phyloP scores from a whole-genome alignment of 441 rosid genomes.

The Theobroma grandiflorum region DNA sequence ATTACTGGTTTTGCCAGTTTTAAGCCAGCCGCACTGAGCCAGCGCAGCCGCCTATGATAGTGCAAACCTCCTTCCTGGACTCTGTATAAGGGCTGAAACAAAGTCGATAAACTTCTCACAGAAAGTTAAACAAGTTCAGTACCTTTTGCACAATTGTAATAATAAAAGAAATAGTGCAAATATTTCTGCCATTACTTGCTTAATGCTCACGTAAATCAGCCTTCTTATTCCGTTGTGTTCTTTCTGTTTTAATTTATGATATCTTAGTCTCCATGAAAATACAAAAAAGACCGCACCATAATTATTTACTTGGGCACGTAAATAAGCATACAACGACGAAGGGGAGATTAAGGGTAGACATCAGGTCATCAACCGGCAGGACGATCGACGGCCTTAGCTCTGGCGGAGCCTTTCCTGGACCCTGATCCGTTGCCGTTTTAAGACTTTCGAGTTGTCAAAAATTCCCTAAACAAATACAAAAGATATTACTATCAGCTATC shows the following conservation, averaged over 20 bases:
- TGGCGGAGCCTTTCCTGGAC: not conserved
- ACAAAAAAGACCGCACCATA: too few relatives aligned
- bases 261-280: too few relatives aligned
- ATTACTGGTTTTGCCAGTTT: slow-evolving; percentile 89
- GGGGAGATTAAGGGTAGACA: too few relatives aligned
- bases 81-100: not conserved
- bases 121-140: slow-evolving; percentile 6
- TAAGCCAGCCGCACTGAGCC: slow-evolving; percentile 54
- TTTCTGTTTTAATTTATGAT: too few relatives aligned
- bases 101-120: not conserved
- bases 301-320: too few relatives aligned
- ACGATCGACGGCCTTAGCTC: not conserved
- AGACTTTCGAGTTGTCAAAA: not conserved
- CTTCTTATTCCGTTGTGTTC: not conserved
- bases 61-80: not conserved
- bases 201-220: not conserved
- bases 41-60: slow-evolving; percentile 70
- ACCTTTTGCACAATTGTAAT: not conserved
- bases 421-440: not conserved
- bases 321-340: not conserved
- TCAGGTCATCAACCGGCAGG: not conserved
- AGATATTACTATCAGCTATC: not conserved
- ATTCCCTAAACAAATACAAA: not conserved
- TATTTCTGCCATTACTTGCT: not conserved
- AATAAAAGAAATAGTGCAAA: not conserved